Base-by-base conservation (phyloP, 768 basidiomycete species). In the Boletus reticulatus region DNA sequence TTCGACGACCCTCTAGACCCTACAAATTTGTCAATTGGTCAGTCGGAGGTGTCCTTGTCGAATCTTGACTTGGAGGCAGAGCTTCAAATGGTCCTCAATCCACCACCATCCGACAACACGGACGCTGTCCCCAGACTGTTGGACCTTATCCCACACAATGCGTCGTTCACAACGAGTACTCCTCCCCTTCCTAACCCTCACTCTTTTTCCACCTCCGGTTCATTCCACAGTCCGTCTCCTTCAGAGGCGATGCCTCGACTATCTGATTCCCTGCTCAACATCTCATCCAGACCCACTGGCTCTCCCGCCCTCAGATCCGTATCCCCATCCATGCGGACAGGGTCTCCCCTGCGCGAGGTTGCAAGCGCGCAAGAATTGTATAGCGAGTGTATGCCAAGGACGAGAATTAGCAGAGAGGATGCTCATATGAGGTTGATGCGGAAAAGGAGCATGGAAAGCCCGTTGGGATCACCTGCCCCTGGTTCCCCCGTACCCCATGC, bases 381-480 rank as follows among this genome's bases (percentile, higher is more conserved):
- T 31, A 43, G 44, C 19, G 60, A 48, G 4, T 64, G 62, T 62
- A 58, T 34, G 61, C 67, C 60, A 4, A 76, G 74, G 49, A 73
- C 73, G 24, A 74, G 81, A 43, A 83, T 85, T 55, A 83, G 73
- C 49, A 76, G 78, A 29, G 82, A 82, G 50, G 80, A 81, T 46
- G 76, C 86, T 19, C 77, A 80, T 56, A 70, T 77, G 50, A 75
- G 80, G 36, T 64, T 84, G 48, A 60, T 78, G 65, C 73, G 71
- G 47, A 74, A 76, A 59, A 69, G 74, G 53, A 80, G 79, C 43
- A 63, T 69, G 43, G 75, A 81, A 45, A 80, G 80, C 58, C 72
- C 77, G 7, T 53, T 74, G 56, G 56, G 63, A 7, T 71, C 59
- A 3, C 62, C 60, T 41, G 50, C 46, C 4, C 55, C 50, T 44